These are phyloP conservation scores for Jacaranda mimosifolia DNA, from an alignment of 257 asterid genomes.

Conservation along the genomic window DNA sequence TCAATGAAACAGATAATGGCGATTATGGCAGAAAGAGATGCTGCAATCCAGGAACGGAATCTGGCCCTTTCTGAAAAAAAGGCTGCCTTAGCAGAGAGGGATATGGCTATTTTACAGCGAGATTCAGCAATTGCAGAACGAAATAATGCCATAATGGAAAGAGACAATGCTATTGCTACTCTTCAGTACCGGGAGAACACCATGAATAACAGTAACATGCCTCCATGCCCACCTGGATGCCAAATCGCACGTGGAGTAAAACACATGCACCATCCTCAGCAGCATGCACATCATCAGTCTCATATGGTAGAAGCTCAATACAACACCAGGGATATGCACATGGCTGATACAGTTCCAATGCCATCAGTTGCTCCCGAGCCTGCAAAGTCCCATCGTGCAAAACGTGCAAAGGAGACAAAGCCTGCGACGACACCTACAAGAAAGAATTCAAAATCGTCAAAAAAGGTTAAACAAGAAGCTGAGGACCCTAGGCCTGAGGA, in stretches of 20 bases:
- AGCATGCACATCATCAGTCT: slow-evolving; percentile 45
- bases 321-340: slow-evolving; percentile 53
- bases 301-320: slow-evolving; percentile 64
- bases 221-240: slow-evolving; percentile 81
- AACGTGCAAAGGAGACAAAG: slow-evolving; percentile 75
- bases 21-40: slow-evolving; percentile 93
- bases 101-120: slow-evolving; percentile 83
- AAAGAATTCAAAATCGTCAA: slow-evolving; percentile 62
- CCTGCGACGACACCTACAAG: slow-evolving; percentile 38
- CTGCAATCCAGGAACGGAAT: slow-evolving; percentile 94
- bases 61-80: slow-evolving; percentile 90
- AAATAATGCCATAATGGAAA: slow-evolving; percentile 81
- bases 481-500: slow-evolving; percentile 47
- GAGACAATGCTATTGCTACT: slow-evolving; percentile 88
- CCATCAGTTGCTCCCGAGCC: slow-evolving; percentile 64
- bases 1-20: slow-evolving; percentile 97
- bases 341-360: slow-evolving; percentile 52
- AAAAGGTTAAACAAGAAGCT: slow-evolving; percentile 64
- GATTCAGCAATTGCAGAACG: slow-evolving; percentile 89
- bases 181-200: slow-evolving; percentile 79
- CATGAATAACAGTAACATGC: slow-evolving; percentile 50
- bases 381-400: slow-evolving; percentile 62
- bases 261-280: slow-evolving; percentile 78
- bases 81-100: slow-evolving; percentile 90
- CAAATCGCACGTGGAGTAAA: slow-evolving; percentile 77